Conservation (phyloP, 345 rosid genomes). For the Linum lewisii region DNA sequence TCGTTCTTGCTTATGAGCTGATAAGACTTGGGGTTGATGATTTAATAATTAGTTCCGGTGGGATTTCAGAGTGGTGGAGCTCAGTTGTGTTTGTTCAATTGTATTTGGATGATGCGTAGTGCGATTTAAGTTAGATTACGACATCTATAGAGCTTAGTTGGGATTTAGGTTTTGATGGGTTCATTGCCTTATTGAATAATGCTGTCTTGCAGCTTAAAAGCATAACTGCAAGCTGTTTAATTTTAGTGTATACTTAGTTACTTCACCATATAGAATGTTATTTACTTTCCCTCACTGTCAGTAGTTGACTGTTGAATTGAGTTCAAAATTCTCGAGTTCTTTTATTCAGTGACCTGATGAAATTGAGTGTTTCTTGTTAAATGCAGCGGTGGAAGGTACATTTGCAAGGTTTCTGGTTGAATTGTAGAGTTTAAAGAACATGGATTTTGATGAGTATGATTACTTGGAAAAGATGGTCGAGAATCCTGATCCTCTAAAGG, state of each 20-base stretch:
- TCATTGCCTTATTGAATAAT: too few relatives aligned
- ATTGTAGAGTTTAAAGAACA: conserved; percentile 12
- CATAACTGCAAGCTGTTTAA: neutral
- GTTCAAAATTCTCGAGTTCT: neutral
- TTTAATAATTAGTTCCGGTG: too few relatives aligned
- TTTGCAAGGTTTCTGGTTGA: conserved; percentile 6
- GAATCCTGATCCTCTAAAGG: conserved; percentile 40
- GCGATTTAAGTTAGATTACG: too few relatives aligned
- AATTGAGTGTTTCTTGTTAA: conserved; percentile 1
- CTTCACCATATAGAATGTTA: neutral
- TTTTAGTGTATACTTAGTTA: neutral
- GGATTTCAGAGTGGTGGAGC: too few relatives aligned
- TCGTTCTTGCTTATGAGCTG: too few relatives aligned
- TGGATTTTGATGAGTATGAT: conserved; percentile 97
- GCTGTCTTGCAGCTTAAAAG: neutral
- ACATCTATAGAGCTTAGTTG: too few relatives aligned
- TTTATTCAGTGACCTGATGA: neutral
- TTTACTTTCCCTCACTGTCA: neutral
- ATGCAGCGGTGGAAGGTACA: neutral
- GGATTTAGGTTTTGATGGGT: too few relatives aligned
- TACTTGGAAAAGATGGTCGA: conserved; percentile 88
- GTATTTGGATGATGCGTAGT: too few relatives aligned
- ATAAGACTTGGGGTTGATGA: too few relatives aligned
- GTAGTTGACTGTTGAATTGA: neutral
- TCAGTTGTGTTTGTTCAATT: too few relatives aligned